phyloP scores from a whole-genome alignment of 148 eudicot genomes.

The Rheum nobile region DNA sequence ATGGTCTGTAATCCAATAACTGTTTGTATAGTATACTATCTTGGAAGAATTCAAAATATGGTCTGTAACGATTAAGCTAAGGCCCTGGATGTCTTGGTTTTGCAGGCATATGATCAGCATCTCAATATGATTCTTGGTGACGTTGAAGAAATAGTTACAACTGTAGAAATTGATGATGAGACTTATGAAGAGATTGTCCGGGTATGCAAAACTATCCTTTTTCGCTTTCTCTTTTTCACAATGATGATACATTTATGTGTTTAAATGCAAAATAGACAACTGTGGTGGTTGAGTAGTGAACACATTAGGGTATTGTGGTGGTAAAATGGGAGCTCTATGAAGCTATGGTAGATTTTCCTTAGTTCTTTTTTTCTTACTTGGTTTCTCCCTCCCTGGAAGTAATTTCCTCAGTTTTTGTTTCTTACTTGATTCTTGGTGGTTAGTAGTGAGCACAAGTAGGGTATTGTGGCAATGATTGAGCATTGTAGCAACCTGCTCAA shows the following conservation, averaged over 20 bases:
- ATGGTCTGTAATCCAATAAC: not conserved
- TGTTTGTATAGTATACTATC: not conserved
- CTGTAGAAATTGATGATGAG: slow-evolving; percentile 77
- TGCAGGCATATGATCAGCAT: slow-evolving; percentile 85
- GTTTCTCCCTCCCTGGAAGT: not conserved
- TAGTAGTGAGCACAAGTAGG: too few relatives aligned
- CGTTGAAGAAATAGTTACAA: slow-evolving; percentile 68
- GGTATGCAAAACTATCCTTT: slow-evolving; percentile 28
- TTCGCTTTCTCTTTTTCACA: not conserved
- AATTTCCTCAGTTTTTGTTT: too few relatives aligned
- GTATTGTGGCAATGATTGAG: not conserved
- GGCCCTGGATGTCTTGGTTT: not conserved
- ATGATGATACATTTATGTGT: not conserved
- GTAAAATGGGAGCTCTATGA: not conserved
- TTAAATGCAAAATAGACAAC: not conserved
- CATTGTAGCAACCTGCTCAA: not conserved
- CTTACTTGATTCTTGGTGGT: too few relatives aligned
- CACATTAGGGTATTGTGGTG: not conserved
- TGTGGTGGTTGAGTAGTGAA: not conserved
- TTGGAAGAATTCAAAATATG: not conserved
- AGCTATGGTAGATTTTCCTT: not conserved
- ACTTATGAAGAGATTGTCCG: slow-evolving; percentile 80
- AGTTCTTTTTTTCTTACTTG: not conserved
- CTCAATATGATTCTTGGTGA: slow-evolving; percentile 85
- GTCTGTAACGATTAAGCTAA: not conserved